Evolutionary conservation across 352 stramenopile genomes (phyloP), one percentile per base, ranked within the genome.

Genomic region (Phytophthora ramorum): DNA sequence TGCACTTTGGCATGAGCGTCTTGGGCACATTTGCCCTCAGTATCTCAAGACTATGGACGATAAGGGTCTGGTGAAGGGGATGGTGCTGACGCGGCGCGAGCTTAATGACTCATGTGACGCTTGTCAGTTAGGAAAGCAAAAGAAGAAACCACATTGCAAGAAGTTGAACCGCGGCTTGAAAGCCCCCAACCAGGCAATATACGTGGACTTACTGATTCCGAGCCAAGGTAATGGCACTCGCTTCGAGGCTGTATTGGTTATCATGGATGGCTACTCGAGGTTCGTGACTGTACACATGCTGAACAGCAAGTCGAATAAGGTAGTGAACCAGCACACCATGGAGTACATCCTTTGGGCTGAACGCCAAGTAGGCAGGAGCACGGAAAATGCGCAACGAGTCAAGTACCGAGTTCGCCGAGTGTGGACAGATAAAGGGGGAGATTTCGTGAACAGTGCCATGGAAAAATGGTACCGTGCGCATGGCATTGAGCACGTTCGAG

Each of bases 81-180:
- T 59, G 35, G 54, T 51, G 38, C 35, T 64, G 16, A 48, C 14
- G 2, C 53, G 40, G 12, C 34, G 41, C 2, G 13, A 49, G 17
- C 41, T 34, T 4, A 8, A 20, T 28, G 54, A 43, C 12, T 2
- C 10, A 16, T 54, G 54, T 46, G 43, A 53, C 17, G 54, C 54
- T 8, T 65, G 57, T 14, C 38, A 65, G 17, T 19, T 58, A 14
- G 58, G 38, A 13, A 50, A 59, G 8, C 58, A 43, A 7, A 53
- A 52, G 17, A 62, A 49, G 43, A 20, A 53, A 28, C 3, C 26
- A 30, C 43, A 43, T 34, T 13, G 24, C 47, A 66, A 57, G 37
- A 58, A 37, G 16, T 4, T 58, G 14, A 35, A 54, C 19, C 19
- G 48, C 3, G 32, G n/a, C 20, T 37, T 28, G 20, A 58, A 50